Base-by-base conservation (phyloP, 208 protist species). In the Trypanosoma cruzi region DNA sequence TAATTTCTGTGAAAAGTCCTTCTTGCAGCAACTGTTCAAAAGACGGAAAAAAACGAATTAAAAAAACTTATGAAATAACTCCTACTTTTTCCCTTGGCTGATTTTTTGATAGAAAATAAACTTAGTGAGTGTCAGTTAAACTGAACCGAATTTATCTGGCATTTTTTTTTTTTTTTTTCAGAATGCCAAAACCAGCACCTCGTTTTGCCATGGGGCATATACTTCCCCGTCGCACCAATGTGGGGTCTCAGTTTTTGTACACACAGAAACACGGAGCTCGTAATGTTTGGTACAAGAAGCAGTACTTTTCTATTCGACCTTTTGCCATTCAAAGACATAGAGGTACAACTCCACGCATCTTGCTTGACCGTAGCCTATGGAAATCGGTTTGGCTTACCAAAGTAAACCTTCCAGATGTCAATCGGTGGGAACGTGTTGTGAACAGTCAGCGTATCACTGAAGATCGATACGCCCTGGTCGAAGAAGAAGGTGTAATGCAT, bases 361-460 rank as follows among this genome's bases (percentile, higher is more conserved):
- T 96, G 40, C 84, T 96, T 24, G 91, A 96, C 55, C 88, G 91
- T n/a, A 84, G 75, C 11, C 59, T 96, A 37, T 94, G 85, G 85
- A 79, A 74, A 22, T 82, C 75, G 6, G n/a, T 88, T 55, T 94
- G 88, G 87, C 31, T 86, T 46, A 82, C 66, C 6, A 92, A 92
- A 56, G 57, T 71, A 0, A 92, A 97, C 53, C 49, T 93, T 29
- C 92, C 92, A 24, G 92, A 95, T 36, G 75, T 89, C 18, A 90
- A 92, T 65, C 75, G 92, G 16, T 97, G 92, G 89, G 92, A 97
- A 67, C 81, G 84, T 42, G 89, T 97, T n/a, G 88, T 97, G 31
- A 97, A 97, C 71, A 86, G 87, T 63, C 84, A 88, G 71, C 85
- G 92, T 34, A 88, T 94, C 37, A 92, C 83, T 1, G 92, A 97